These are phyloP conservation scores for Sporothrix pseudoabietina DNA, from an alignment of 2,329 filamentous ascomycete genomes.

Conservation along the genomic window DNA sequence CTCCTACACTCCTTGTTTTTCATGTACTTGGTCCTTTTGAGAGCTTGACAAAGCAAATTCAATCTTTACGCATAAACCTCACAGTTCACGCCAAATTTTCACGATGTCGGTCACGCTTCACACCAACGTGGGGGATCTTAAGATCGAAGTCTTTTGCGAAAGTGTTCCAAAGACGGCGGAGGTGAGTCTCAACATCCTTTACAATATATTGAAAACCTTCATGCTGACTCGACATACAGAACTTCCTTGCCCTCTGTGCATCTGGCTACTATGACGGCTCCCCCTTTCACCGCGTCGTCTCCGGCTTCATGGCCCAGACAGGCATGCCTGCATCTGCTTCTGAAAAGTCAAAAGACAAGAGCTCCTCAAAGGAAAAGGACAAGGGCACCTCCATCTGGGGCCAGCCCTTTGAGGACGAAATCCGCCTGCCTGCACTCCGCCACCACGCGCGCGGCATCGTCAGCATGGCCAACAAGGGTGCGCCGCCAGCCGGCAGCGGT, in stretches of 20 bases:
- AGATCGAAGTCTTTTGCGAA: conserved; percentile 95
- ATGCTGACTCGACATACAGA: conserved; percentile 50
- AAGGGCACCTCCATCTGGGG: conserved; percentile 72
- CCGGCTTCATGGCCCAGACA: conserved; percentile 78
- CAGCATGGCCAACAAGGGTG: conserved; percentile 77
- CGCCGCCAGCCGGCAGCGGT: conserved; percentile 32
- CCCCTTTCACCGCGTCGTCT: conserved; percentile 78
- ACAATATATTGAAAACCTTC: not conserved
- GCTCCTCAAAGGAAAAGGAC: conserved; percentile 49
- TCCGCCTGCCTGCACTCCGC: conserved; percentile 63
- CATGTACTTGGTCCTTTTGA: too few relatives aligned
- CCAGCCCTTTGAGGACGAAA: conserved; percentile 76
- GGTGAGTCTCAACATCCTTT: conserved; percentile 47
- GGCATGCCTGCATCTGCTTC: conserved; percentile 55
- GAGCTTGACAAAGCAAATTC: not conserved
- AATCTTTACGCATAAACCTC: not conserved
- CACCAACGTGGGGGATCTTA: conserved; percentile 86
- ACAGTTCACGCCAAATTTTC: not conserved
- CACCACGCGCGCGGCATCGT: conserved; percentile 71
- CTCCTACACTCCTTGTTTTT: not conserved
- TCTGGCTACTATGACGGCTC: conserved; percentile 75
- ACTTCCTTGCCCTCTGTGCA: conserved; percentile 85
- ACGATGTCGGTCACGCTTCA: conserved; percentile 73
- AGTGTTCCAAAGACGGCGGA: conserved; percentile 90
- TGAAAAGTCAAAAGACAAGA: conserved; percentile 53